phyloP scores from a whole-genome alignment of 176 grass and related monocot genomes.

The Avena insularis region DNA sequence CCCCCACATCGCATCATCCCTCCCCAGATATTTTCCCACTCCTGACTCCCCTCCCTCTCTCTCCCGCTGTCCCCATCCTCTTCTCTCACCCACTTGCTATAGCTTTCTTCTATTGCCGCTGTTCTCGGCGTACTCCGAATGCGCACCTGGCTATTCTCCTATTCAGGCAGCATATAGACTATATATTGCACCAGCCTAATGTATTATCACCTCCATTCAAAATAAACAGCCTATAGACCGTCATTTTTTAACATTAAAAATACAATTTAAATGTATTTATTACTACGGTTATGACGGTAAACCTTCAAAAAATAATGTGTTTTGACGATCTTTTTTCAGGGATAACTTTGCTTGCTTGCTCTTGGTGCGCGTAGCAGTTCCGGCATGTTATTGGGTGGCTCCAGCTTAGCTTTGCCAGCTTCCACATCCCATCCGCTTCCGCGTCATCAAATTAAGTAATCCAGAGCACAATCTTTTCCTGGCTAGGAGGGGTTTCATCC shows the following conservation, averaged over 20 bases:
- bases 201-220: no score
- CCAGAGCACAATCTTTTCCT: not conserved
- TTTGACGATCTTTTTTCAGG: no score
- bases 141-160: not conserved
- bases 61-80: not conserved
- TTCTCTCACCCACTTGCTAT: not conserved
- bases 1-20: not conserved
- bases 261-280: no score
- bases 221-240: no score
- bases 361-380: not conserved
- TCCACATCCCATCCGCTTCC: not conserved
- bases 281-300: no score
- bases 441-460: not conserved
- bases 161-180: no score
- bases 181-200: not conserved
- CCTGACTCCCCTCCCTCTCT: not conserved
- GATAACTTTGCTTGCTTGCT: not conserved
- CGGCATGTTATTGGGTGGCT: not conserved
- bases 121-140: not conserved
- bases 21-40: not conserved
- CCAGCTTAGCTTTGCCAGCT: not conserved
- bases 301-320: not conserved
- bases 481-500: slow-evolving; percentile 6
- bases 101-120: not conserved
- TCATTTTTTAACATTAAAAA: no score